phyloP scores from a whole-genome alignment of 768 basidiomycete genomes.

The Lentinula boryana region DNA sequence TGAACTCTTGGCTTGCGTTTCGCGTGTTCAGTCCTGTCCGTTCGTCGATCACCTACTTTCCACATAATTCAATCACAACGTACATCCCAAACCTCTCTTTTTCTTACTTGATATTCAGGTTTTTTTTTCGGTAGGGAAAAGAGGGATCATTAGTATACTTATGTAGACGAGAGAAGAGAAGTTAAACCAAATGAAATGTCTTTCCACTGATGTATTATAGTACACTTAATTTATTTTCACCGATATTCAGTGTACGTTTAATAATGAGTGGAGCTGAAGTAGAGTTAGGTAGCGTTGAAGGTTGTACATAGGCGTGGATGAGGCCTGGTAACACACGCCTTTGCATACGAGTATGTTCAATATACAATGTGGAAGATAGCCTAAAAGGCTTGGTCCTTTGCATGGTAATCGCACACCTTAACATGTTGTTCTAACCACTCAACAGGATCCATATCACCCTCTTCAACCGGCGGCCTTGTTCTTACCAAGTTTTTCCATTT shows the following conservation, averaged over 20 bases:
- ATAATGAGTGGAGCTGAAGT: too few species aligned
- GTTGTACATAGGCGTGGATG: too few species aligned
- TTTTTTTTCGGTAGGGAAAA: slow-evolving; percentile 1
- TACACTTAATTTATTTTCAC: slow-evolving; percentile 7
- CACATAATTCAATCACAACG: neutral
- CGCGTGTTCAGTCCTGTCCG: neutral
- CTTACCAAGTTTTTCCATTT: neutral
- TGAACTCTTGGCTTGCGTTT: neutral
- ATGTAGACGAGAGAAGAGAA: slow-evolving; percentile 7
- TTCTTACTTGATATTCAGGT: neutral
- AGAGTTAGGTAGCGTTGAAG: too few species aligned
- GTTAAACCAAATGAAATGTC: slow-evolving; percentile 4
- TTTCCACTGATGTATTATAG: slow-evolving; percentile 7
- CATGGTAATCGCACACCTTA: neutral
- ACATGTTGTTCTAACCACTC: neutral
- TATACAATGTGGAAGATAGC: too few species aligned
- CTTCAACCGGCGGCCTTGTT: neutral
- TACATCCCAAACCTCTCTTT: neutral
- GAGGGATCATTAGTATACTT: neutral
- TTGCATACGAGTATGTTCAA: too few species aligned
- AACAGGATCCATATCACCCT: neutral
- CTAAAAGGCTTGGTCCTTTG: neutral
- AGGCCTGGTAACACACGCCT: too few species aligned
- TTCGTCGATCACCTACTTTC: neutral
- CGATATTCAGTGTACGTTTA: too few species aligned